A percentile compares a stretch with the other conserved stretches of the same genome.
These are phyloP conservation scores for Curvularia lunata DNA, from an alignment of 2,329 filamentous ascomycete species.

Conservation along the genomic window DNA sequence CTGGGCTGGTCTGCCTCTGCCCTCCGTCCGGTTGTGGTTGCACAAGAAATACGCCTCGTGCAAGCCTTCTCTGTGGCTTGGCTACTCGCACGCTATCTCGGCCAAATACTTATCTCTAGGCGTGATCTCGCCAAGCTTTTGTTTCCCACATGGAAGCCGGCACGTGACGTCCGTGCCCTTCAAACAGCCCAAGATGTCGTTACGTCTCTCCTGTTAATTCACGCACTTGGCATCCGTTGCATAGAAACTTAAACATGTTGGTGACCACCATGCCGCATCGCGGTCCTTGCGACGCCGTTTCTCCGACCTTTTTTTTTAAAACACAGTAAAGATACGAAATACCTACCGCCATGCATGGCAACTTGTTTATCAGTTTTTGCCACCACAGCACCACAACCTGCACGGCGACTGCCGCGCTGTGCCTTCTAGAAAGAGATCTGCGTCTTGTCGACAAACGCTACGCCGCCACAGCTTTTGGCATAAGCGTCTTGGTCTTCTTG, in stretches of 20 bases:
- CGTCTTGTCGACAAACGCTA: conserved; percentile 31
- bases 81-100: conserved; percentile 15
- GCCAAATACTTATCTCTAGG: conserved; percentile 37
- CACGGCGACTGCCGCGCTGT: conserved; percentile 36
- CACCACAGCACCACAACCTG: conserved; percentile 33
- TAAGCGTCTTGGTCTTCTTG: conserved; percentile 32
- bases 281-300: conserved; percentile 31
- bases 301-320: conserved; percentile 23
- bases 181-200: conserved; percentile 52
- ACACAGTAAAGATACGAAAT: conserved; percentile 29
- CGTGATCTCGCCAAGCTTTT: conserved; percentile 45
- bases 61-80: background rate
- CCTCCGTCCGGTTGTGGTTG: background rate
- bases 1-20: too few relatives aligned
- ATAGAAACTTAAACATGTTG: conserved; percentile 28
- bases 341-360: conserved; percentile 30
- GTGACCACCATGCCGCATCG: conserved; percentile 26
- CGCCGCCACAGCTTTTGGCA: background rate
- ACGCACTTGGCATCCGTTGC: conserved; percentile 50
- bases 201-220: conserved; percentile 51
- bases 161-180: conserved; percentile 47
- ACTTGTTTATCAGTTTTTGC: conserved; percentile 29
- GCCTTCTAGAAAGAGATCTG: conserved; percentile 32
- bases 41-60: background rate
- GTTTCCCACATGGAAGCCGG: conserved; percentile 51